Percentiles rank a stretch among this genome's conserved stretches.
phyloP scores from a whole-genome alignment of 2,329 filamentous ascomycete genomes.

The Talaromyces sp. region DNA sequence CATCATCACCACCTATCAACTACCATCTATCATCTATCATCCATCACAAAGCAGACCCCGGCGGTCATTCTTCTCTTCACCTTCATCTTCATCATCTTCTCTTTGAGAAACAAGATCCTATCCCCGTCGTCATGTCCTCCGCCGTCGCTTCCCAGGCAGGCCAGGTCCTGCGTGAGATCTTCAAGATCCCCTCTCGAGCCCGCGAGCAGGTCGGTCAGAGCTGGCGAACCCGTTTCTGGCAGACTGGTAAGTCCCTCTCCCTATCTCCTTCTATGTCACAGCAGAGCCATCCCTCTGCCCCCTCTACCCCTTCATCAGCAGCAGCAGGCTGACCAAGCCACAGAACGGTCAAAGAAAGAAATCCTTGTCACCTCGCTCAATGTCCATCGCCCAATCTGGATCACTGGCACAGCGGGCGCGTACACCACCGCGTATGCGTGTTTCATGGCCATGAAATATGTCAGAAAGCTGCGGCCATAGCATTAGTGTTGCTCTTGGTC shows the following conservation, averaged over 20 bases:
- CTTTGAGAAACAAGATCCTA: not conserved
- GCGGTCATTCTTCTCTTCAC: not conserved
- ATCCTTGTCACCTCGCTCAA: conserved; percentile 9
- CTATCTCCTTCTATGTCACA: not conserved
- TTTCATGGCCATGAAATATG: conserved; percentile 1
- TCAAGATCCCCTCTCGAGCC: conserved; percentile 11
- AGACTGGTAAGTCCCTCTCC: conserved; percentile 7
- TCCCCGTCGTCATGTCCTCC: conserved; percentile 8
- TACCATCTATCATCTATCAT: not conserved
- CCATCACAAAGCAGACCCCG: not conserved
- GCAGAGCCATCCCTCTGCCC: not conserved
- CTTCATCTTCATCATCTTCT: not conserved
- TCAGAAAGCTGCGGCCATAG: conserved; percentile 4
- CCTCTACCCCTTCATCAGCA: not conserved
- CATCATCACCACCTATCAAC: not conserved
- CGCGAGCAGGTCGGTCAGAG: conserved; percentile 8
- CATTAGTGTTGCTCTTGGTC: not conserved
- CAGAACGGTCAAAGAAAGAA: conserved; percentile 11
- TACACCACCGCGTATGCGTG: conserved; percentile 10
- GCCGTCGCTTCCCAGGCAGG: conserved; percentile 10
- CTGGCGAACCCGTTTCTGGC: conserved; percentile 7
- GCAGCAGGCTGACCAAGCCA: not conserved
- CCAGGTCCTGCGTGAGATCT: conserved; percentile 12
- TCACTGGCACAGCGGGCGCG: conserved; percentile 6
- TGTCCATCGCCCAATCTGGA: conserved; percentile 11